A percentile compares a stretch with the other conserved stretches of the same genome.
These are phyloP conservation scores for Aspergillus nidulans DNA, from an alignment of 495 filamentous ascomycete species.

Conservation along the genomic window DNA sequence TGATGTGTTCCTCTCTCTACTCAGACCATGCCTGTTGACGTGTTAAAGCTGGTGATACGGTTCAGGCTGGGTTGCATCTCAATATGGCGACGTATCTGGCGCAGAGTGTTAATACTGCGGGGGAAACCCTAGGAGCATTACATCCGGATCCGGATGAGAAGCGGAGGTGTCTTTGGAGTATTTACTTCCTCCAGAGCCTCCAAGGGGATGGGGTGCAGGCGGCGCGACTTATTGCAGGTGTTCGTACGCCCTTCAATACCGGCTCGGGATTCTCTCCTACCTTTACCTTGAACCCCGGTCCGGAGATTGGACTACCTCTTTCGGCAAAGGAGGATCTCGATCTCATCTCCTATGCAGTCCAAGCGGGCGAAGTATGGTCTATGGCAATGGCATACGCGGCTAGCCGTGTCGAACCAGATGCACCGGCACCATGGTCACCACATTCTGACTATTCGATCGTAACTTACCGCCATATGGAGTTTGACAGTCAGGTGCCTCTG, in stretches of 20 bases:
- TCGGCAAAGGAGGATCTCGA: slow-evolving; percentile 28
- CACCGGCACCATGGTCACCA: slow-evolving; percentile 40
- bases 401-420: slow-evolving; percentile 21
- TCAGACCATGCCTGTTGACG: background rate
- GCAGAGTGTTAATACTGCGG: slow-evolving; percentile 24
- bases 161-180: slow-evolving; percentile 33
- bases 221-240: slow-evolving; percentile 8
- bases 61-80: slow-evolving; percentile 34
- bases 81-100: slow-evolving; percentile 35
- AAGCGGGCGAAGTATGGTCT: slow-evolving; percentile 38
- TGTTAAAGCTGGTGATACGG: slow-evolving; percentile 30
- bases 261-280: slow-evolving; percentile 13
- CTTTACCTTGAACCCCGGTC: slow-evolving; percentile 1
- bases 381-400: slow-evolving; percentile 37
- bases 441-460: slow-evolving; percentile 40
- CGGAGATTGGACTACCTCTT: background rate
- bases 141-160: slow-evolving; percentile 32
- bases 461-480: slow-evolving; percentile 38
- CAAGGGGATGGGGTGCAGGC: slow-evolving; percentile 23
- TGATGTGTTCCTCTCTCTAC: no score
- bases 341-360: slow-evolving; percentile 32
- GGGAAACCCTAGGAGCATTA: slow-evolving; percentile 18
- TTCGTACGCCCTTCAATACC: slow-evolving; percentile 13
- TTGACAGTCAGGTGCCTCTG: slow-evolving; percentile 40
- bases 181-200: slow-evolving; percentile 35